These are phyloP conservation scores for Trichomonas gallinae DNA, from an alignment of 208 protist species.

Conservation along the genomic window DNA sequence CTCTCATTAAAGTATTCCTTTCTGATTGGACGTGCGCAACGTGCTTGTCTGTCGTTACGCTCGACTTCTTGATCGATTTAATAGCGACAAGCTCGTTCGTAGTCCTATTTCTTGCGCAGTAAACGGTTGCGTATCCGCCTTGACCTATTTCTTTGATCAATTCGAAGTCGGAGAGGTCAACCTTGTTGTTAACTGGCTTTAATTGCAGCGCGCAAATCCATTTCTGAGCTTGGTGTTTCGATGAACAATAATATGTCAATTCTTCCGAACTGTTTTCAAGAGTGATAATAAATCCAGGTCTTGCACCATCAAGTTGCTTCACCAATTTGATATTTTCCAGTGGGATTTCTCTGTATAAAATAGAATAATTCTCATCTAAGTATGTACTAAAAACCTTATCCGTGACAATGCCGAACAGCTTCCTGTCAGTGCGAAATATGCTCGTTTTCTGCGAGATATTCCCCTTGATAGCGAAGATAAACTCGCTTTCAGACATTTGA, in stretches of 20 bases:
- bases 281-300: background rate
- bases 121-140: background rate
- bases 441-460: background rate
- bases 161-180: background rate
- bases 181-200: background rate
- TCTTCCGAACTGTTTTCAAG: background rate
- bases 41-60: background rate
- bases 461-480: background rate
- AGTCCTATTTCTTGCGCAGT: background rate
- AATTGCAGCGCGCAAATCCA: background rate
- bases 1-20: constrained; percentile 43
- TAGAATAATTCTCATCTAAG: background rate
- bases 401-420: background rate
- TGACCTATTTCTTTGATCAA: background rate
- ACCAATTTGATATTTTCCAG: background rate
- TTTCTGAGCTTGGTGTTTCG: background rate
- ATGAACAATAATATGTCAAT: background rate
- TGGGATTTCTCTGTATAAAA: background rate
- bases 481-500: background rate
- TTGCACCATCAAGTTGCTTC: background rate
- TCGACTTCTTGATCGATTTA: constrained; percentile 32
- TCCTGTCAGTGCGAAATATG: background rate
- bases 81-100: background rate
- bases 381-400: background rate
- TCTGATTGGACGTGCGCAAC: constrained; percentile 33